Conservation (phyloP, 148 eudicot genomes). For the Dysphania ambrosioides region DNA sequence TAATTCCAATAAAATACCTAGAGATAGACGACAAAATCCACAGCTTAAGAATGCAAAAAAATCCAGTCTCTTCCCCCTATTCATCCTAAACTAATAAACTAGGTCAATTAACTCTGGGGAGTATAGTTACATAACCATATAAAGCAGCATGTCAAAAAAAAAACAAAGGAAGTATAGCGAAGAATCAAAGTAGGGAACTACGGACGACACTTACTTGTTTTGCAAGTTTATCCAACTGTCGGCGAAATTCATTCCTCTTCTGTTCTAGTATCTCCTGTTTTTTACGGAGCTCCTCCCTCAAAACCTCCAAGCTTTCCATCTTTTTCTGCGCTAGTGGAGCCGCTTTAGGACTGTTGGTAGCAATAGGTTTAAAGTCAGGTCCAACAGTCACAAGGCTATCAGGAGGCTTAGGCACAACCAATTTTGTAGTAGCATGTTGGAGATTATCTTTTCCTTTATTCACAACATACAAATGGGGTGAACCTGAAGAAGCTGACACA, state of each 20-base stretch:
- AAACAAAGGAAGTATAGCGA: background rate
- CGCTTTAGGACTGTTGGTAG: conserved; percentile 42
- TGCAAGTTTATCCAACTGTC: conserved; percentile 60
- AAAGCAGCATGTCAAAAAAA: too few relatives aligned
- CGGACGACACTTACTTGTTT: conserved; percentile 75
- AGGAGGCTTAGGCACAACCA: conserved; percentile 31
- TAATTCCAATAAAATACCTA: background rate
- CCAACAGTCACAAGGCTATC: conserved; percentile 28
- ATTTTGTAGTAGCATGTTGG: conserved; percentile 36
- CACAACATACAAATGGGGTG: conserved; percentile 29
- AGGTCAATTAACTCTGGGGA: too few relatives aligned
- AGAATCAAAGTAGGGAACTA: background rate
- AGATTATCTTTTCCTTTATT: conserved; percentile 46
- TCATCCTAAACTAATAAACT: background rate
- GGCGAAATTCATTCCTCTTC: conserved; percentile 69
- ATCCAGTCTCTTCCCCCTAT: background rate
- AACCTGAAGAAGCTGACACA: conserved; percentile 35
- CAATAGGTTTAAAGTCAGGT: conserved; percentile 44
- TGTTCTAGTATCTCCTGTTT: conserved; percentile 90
- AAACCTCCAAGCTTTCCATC: conserved; percentile 60
- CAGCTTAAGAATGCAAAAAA: background rate
- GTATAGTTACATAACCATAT: too few relatives aligned
- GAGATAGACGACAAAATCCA: background rate
- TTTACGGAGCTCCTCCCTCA: conserved; percentile 88
- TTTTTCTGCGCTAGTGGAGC: conserved; percentile 59